Base-by-base conservation (phyloP, 768 basidiomycete species). In the Xerocomus potaroensis region DNA sequence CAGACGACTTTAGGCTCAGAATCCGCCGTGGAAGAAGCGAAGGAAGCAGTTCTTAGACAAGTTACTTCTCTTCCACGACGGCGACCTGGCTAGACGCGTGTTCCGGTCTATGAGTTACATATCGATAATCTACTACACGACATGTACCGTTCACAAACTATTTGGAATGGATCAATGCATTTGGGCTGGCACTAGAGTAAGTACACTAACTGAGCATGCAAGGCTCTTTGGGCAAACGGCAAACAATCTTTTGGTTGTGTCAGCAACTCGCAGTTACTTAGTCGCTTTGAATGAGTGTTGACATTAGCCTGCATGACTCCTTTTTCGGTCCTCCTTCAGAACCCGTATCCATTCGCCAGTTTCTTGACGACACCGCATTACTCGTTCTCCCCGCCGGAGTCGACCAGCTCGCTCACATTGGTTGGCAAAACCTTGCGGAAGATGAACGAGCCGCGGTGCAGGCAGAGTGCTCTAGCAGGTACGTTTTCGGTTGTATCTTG, bases 31-130 rank as follows among this genome's bases (percentile, higher is more conserved):
- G 62, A 75, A 45, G 72, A 75, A n/a, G 90, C 90, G 14, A 91
- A 81, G 67, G 80, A 84, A 27, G 84, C 84, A 21, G 88, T 92
- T 57, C 65, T 87, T 29, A 79, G 73, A 62, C 80, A 84, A 66
- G 69, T 62, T 26, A 63, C 77, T 12, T 71, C 65, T 48, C 49
- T 41, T 4, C 38, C 48, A 23, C 57, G 62, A 22, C 44, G 43
- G 4, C 45, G 56, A 38, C 62, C 54, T 48, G 57, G 50, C 31
- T 66, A 56, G 46, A 45, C 24, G 45, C 46, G 38, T 27, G 32
- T 42, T 45, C 24, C 10, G 4, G 26, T 34, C 48, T 43, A 55
- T 45, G 45, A 42, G 39, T 39, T 23, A 30, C 45, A 50, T 50
- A 61, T 64, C 38, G n/a, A n/a, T n/a, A n/a, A n/a, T n/a, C n/a